Evolutionary conservation across 331 rosid genomes (phyloP), one percentile per base, ranked within the genome.

Genomic region (Telfairia occidentalis): DNA sequence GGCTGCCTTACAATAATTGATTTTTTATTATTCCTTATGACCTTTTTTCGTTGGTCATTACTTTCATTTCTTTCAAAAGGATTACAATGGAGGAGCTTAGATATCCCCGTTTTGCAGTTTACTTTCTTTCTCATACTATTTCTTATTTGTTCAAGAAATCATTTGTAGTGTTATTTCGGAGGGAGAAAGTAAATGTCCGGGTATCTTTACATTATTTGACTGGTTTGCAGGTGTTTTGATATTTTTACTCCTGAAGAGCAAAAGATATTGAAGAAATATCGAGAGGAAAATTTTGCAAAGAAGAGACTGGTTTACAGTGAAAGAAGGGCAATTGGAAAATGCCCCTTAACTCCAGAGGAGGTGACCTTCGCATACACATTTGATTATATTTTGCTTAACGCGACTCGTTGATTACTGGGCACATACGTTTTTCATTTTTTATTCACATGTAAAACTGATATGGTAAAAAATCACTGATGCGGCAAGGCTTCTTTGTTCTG

Each of bases 261-360:
- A 79, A 86, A 82, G 79, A 82, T 90, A 57, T 82, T 92, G 83
- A 88, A 80, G 79, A 89, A 90, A 80, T 95, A 90, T 71, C 93
- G 97, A 65, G 77, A 79, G 76, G 91, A 87, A 78, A 92, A 95
- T 83, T 95, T 95, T 80, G 97, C 97, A 13, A 86, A 92, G n/a
- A 95, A 95, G 84, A 82, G 52, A 81, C 97, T 95, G 5, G 81
- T 90, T 61, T 92, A 90, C 48, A 76, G 67, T 58, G 97, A 90
- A 83, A 90, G 99, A 85, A 88, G 99, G 82, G 97, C 99, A 65
- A 90, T 95, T 42, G 97, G 97, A 73, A 95, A 95, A 82, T 95
- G 99, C 73, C 99, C 99, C n/a, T 80, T 95, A 85, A 95, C 96
- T 79, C 99, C 99, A 9, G 97, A 95, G 82, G 99, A 95, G 99